Evolutionary conservation across 2,329 filamentous ascomycete species (phyloP).

Genomic region (Colletotrichum sp.): DNA sequence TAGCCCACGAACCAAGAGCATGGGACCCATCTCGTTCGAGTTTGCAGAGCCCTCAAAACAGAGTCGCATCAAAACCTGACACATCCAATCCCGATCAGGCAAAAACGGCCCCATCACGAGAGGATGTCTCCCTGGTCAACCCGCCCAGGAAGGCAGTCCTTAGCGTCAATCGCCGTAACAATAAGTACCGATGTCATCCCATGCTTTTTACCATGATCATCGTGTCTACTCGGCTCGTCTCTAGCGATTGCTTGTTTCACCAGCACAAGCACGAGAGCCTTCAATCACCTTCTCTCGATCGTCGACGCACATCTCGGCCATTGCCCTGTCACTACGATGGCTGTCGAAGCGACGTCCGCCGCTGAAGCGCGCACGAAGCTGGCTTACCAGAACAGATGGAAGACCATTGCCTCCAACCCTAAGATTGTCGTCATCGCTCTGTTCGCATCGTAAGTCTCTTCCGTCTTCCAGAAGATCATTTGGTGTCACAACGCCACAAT

Average conservation of each 20-base stretch:
- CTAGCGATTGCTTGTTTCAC: background rate
- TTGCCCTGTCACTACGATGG: background rate
- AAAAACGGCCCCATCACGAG: slow-evolving; percentile 5
- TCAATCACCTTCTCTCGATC: background rate
- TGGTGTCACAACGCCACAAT: slow-evolving; percentile 13
- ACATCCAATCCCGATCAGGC: slow-evolving; percentile 7
- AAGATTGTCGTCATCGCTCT: slow-evolving; percentile 43
- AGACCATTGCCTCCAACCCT: slow-evolving; percentile 36
- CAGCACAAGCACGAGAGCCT: background rate
- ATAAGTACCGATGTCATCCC: slow-evolving; percentile 12
- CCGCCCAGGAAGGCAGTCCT: slow-evolving; percentile 6
- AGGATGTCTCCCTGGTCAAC: background rate
- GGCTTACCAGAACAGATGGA: slow-evolving; percentile 27
- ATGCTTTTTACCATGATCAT: background rate
- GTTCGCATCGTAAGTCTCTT: slow-evolving; percentile 40
- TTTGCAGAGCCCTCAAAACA: background rate
- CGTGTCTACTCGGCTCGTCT: background rate
- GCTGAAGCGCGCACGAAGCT: slow-evolving; percentile 14
- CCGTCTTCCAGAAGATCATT: slow-evolving; percentile 28
- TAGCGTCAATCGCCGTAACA: background rate
- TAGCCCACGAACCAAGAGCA: background rate
- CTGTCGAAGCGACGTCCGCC: slow-evolving; percentile 4
- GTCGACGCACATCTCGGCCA: background rate
- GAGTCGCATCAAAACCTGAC: slow-evolving; percentile 12
- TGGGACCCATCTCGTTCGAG: slow-evolving; percentile 9